Conservation (phyloP, 2,329 filamentous ascomycete species). For the Monosporascus cannonballus region DNA sequence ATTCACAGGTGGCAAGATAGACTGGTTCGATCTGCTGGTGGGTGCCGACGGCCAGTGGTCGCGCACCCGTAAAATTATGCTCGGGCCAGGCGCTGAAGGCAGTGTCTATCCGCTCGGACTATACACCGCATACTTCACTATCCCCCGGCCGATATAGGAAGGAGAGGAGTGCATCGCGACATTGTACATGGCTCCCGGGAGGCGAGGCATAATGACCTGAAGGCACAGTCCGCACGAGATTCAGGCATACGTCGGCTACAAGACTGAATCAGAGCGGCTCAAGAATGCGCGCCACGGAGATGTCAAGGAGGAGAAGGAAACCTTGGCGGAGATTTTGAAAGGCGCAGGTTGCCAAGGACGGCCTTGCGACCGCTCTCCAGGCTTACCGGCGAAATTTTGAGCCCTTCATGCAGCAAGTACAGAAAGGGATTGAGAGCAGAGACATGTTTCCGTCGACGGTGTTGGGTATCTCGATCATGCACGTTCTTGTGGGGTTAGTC, state of each 20-base stretch:
- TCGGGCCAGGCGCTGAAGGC: constrained; percentile 21
- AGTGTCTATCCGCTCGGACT: constrained; percentile 19
- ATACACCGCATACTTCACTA: constrained; percentile 28
- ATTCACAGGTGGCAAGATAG: constrained; percentile 36
- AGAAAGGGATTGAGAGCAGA: constrained; percentile 16
- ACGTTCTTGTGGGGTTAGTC: constrained; percentile 22
- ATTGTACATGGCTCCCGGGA: constrained; percentile 28
- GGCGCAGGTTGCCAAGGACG: constrained; percentile 34
- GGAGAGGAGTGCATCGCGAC: constrained; percentile 32
- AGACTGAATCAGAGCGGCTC: background rate
- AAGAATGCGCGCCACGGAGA: constrained; percentile 22
- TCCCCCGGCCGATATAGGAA: constrained; percentile 24
- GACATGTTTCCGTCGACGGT: constrained; percentile 19
- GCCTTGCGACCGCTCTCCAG: constrained; percentile 24
- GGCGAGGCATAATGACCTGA: constrained; percentile 34
- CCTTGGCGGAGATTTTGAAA: constrained; percentile 30
- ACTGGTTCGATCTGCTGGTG: constrained; percentile 45
- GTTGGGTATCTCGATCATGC: constrained; percentile 26
- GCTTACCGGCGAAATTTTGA: constrained; percentile 32
- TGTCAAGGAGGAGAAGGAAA: constrained; percentile 32
- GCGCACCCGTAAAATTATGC: constrained; percentile 36
- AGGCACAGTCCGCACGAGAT: constrained; percentile 29
- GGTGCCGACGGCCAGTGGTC: constrained; percentile 51
- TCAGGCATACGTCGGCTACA: constrained; percentile 32
- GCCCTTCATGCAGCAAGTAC: constrained; percentile 33